A percentile compares a stretch with the other conserved stretches of the same genome.
phyloP scores from a whole-genome alignment of 2,329 filamentous ascomycete genomes.

The Dactylonectria estremocensis region DNA sequence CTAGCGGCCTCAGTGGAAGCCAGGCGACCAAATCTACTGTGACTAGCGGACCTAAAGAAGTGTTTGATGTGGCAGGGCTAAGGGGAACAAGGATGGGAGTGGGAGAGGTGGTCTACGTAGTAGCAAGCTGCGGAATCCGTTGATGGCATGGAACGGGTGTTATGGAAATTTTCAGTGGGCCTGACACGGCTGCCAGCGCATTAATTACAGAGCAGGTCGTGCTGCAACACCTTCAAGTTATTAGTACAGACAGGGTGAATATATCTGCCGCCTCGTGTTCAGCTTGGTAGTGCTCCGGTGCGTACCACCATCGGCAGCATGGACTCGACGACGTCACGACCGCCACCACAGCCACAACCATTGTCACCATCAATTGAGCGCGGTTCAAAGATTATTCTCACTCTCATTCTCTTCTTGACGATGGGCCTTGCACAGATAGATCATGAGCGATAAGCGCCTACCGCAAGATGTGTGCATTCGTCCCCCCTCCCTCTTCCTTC shows the following conservation, averaged over 20 bases:
- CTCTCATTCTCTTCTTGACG: not conserved
- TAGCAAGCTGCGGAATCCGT: not conserved
- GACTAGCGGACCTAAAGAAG: not conserved
- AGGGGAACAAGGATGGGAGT: conserved; percentile 4
- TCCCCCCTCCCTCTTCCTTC: not conserved
- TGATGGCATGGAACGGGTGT: conserved; percentile 11
- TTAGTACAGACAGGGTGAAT: too few species aligned
- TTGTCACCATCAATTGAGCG: not conserved
- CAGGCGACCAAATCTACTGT: conserved; percentile 17
- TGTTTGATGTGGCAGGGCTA: conserved; percentile 28
- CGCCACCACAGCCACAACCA: conserved; percentile 1
- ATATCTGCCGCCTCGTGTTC: conserved; percentile 2
- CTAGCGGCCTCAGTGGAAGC: conserved; percentile 25
- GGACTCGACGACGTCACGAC: conserved; percentile 10
- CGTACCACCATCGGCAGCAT: not conserved
- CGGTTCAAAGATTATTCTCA: not conserved
- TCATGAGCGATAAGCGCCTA: not conserved
- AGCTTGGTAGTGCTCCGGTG: not conserved
- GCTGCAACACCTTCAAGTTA: not conserved
- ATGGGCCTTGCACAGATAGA: not conserved
- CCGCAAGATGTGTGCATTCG: not conserved
- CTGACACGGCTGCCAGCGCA: conserved; percentile 4
- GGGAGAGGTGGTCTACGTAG: not conserved
- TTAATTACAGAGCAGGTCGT: conserved; percentile 4
- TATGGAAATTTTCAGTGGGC: conserved; percentile 10